Conservation (phyloP, 768 basidiomycete genomes). For the Amanita subjunquillea region DNA sequence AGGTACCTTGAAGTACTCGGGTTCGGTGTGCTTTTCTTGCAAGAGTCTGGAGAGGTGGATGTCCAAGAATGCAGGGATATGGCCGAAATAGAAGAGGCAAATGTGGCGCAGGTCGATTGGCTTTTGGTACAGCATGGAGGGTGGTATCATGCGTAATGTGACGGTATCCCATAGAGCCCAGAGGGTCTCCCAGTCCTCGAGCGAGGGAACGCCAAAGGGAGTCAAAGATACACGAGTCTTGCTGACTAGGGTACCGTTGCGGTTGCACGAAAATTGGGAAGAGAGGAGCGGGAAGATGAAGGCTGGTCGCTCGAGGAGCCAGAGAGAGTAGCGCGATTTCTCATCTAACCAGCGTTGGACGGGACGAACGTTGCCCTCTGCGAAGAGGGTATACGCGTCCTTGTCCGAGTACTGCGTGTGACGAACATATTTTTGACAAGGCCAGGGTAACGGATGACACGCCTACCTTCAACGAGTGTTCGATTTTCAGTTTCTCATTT, state of each 20-base stretch:
- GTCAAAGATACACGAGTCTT: slow-evolving; percentile 14
- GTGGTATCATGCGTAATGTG: slow-evolving; percentile 78
- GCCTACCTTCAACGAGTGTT: slow-evolving; percentile 77
- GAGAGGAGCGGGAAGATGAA: slow-evolving; percentile 64
- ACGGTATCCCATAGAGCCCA: slow-evolving; percentile 90
- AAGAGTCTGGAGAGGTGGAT: slow-evolving; percentile 77
- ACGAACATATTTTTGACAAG: neutral
- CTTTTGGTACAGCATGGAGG: slow-evolving; percentile 76
- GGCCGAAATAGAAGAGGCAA: slow-evolving; percentile 94
- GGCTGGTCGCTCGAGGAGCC: slow-evolving; percentile 82
- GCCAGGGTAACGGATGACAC: neutral
- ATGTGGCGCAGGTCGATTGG: slow-evolving; percentile 94
- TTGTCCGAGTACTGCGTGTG: slow-evolving; percentile 60
- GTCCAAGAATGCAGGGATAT: slow-evolving; percentile 88
- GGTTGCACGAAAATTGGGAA: slow-evolving; percentile 20
- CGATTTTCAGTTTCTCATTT: slow-evolving; percentile 77
- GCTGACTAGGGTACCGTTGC: slow-evolving; percentile 12
- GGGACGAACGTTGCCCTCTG: slow-evolving; percentile 66
- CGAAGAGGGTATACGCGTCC: slow-evolving; percentile 64
- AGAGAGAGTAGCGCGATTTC: slow-evolving; percentile 66
- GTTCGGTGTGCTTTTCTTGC: slow-evolving; percentile 73
- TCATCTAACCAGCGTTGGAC: slow-evolving; percentile 81
- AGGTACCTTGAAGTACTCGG: slow-evolving; percentile 62
- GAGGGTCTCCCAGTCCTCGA: slow-evolving; percentile 71
- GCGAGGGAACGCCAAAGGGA: slow-evolving; percentile 60